Base-by-base conservation (phyloP, 495 filamentous ascomycete genomes). In the Trichoderma parareesei region DNA sequence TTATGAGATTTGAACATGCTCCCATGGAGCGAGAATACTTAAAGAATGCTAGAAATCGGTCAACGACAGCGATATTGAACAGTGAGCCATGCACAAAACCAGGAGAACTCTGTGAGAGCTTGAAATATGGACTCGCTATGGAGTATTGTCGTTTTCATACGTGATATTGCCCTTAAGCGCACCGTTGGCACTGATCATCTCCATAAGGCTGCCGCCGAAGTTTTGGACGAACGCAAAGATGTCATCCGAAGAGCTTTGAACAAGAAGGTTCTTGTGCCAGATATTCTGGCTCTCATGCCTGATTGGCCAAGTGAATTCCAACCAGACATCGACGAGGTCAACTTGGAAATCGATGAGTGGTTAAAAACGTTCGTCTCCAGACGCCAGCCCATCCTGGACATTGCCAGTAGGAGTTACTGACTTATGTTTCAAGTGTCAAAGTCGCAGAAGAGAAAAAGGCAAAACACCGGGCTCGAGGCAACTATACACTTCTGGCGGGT, bases 201-300 rank as follows among this genome's bases (percentile, higher is more conserved):
- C 20, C 4, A 27, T 4, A 10, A 35, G 6, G 6, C 33, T 57
- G 49, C 20, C 14, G 5, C 33, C 33, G 35, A 13, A 10, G 6
- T 9, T n/a, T 57, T 35, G 27, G 67, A 70, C 48, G 71, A 73
- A 40, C 70, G 69, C 16, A 55, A 69, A 49, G 65, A 16, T 3
- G 55, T 72, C 42, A 64, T 73, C 46, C 68, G 69, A 63, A 66
- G 49, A 33, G 71, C 61, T 7, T 33, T 72, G 55, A 67, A 68
- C 41, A 69, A 72, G 57, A 73, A 73, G 33, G 57, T 71, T 13
- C 43, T 72, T 27, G 67, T 72, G 2, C 71, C 70, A 1, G 67
- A 65, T 37, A 68, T 70, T 18, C 18, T 73, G 13, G 68, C 67
- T 9, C 65, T 73, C 7, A 70, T 72, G 70, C 71, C 70, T 14